phyloP scores from a whole-genome alignment of 495 filamentous ascomycete genomes.

The Podospora appendiculata region DNA sequence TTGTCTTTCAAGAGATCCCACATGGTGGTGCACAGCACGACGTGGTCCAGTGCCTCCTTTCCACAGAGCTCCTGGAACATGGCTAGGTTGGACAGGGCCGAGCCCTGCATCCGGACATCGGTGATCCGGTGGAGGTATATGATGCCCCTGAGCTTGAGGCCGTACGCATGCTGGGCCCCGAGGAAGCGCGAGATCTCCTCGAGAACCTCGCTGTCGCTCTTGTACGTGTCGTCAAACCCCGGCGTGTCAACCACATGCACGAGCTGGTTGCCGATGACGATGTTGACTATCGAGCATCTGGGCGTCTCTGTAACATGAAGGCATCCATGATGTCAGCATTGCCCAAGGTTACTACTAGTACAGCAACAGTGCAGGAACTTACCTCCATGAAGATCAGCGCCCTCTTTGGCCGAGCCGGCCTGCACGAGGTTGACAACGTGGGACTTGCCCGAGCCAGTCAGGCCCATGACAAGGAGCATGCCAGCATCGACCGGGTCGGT shows the following conservation, averaged over 20 bases:
- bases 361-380: slow-evolving; percentile 7
- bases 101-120: slow-evolving; percentile 24
- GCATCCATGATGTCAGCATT: not conserved
- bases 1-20: slow-evolving; percentile 21
- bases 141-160: slow-evolving; percentile 23
- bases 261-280: slow-evolving; percentile 13
- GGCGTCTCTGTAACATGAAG: not conserved
- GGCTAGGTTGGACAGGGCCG: slow-evolving; percentile 15
- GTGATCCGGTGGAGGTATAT: slow-evolving; percentile 36
- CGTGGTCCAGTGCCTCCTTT: slow-evolving; percentile 16
- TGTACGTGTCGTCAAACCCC: slow-evolving; percentile 30
- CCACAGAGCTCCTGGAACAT: slow-evolving; percentile 31
- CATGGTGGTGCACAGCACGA: slow-evolving; percentile 31
- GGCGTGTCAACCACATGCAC: slow-evolving; percentile 28
- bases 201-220: slow-evolving; percentile 26
- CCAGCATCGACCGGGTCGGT: not conserved
- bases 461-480: slow-evolving; percentile 28
- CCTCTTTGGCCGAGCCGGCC: slow-evolving; percentile 9
- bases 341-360: not conserved
- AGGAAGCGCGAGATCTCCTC: slow-evolving; percentile 24
- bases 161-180: slow-evolving; percentile 16
- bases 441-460: slow-evolving; percentile 31
- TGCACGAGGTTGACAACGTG: slow-evolving; percentile 27
- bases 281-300: slow-evolving; percentile 2
- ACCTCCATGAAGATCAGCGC: slow-evolving; percentile 14